Evolutionary conservation across 208 protist species (phyloP).

Genomic region (Leishmania guyanensis): DNA sequence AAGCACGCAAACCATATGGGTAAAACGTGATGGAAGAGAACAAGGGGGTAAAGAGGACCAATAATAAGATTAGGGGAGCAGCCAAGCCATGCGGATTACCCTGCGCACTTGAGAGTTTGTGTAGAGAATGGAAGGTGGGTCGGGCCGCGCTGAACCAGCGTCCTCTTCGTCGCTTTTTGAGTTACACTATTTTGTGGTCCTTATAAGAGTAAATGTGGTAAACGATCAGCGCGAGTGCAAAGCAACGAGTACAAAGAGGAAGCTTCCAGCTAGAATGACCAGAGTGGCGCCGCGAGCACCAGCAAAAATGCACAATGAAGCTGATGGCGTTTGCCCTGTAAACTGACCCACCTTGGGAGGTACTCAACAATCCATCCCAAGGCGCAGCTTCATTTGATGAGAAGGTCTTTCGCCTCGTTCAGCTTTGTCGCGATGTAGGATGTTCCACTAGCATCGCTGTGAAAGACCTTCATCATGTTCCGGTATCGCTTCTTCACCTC

Average conservation of each 20-base stretch:
- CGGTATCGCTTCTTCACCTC: conserved; percentile 78
- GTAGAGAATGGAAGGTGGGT: background rate
- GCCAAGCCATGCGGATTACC: background rate
- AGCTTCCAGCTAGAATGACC: background rate
- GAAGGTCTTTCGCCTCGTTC: conserved; percentile 78
- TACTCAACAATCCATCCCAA: background rate
- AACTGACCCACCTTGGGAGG: background rate
- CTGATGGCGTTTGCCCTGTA: too few species aligned
- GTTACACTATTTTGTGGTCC: background rate
- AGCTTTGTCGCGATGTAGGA: conserved; percentile 79
- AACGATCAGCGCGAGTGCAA: background rate
- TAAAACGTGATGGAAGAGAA: background rate
- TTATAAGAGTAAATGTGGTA: background rate
- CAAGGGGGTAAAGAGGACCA: background rate
- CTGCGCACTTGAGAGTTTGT: background rate
- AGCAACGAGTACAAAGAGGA: background rate
- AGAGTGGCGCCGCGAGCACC: background rate
- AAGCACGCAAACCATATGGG: background rate
- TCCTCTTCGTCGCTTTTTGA: background rate
- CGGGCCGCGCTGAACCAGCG: background rate
- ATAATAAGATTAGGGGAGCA: background rate
- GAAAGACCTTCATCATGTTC: conserved; percentile 70
- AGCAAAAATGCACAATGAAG: background rate
- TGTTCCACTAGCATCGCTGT: conserved; percentile 74
- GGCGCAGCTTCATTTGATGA: conserved; percentile 38